These are phyloP conservation scores for Penicillium coffeae DNA, from an alignment of 495 filamentous ascomycete species.

Conservation along the genomic window DNA sequence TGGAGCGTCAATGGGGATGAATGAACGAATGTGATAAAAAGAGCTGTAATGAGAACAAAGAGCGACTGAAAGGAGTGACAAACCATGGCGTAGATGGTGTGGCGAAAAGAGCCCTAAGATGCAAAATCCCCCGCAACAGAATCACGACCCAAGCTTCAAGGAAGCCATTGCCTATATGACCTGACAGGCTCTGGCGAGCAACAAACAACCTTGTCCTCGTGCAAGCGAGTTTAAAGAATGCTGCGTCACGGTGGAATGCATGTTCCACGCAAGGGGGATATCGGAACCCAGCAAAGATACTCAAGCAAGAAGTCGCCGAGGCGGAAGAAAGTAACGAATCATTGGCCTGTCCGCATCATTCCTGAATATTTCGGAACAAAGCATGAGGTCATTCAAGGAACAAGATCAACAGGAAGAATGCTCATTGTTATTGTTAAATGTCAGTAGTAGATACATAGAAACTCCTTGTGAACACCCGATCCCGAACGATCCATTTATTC, in stretches of 20 bases:
- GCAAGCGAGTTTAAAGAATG: slow-evolving; percentile 20
- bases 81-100: slow-evolving; percentile 23
- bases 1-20: slow-evolving; percentile 16
- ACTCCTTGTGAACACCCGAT: slow-evolving; percentile 24
- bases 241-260: slow-evolving; percentile 26
- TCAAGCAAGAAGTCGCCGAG: background rate
- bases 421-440: slow-evolving; percentile 18
- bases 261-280: slow-evolving; percentile 16
- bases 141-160: background rate
- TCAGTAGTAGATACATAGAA: slow-evolving; percentile 20
- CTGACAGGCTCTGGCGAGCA: background rate
- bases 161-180: slow-evolving; percentile 10
- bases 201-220: slow-evolving; percentile 3
- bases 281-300: background rate
- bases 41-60: slow-evolving; percentile 19
- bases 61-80: slow-evolving; percentile 20
- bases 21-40: slow-evolving; percentile 13
- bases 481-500: slow-evolving; percentile 21
- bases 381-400: slow-evolving; percentile 18
- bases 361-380: slow-evolving; percentile 1
- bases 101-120: slow-evolving; percentile 11
- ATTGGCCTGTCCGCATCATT: background rate
- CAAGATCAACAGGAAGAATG: slow-evolving; percentile 18
- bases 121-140: slow-evolving; percentile 9
- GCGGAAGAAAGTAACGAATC: background rate